Conservation (phyloP, 2,329 filamentous ascomycete species). For the Mycocentrospora acerina region DNA sequence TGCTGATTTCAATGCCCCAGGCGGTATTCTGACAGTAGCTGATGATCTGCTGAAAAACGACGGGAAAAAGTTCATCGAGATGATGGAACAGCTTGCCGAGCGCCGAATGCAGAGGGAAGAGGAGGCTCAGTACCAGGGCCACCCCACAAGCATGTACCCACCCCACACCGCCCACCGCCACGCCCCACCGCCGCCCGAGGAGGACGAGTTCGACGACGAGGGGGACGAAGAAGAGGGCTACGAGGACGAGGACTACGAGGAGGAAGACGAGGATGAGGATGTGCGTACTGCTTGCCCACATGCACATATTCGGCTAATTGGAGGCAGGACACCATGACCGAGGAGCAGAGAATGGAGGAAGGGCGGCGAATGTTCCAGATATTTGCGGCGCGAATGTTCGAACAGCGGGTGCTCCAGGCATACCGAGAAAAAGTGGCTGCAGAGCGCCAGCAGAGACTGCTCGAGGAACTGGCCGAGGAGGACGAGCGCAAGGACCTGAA, state of each 20-base stretch:
- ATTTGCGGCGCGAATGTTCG: constrained; percentile 98
- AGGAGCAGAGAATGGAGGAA: constrained; percentile 99
- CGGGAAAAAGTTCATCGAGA: constrained; percentile 99
- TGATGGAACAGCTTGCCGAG: constrained; percentile 99
- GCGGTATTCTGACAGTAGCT: constrained; percentile 96
- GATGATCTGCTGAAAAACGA: constrained; percentile 99
- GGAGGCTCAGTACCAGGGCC: constrained; percentile 69
- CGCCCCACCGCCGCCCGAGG: constrained; percentile 62
- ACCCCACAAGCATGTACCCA: constrained; percentile 54
- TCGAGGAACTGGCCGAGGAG: constrained; percentile 91
- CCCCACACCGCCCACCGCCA: constrained; percentile 64
- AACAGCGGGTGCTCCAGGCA: constrained; percentile 93
- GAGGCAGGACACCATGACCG: constrained; percentile 86
- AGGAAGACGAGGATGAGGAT: constrained; percentile 38
- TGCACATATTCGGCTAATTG: constrained; percentile 25
- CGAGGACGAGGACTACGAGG: constrained; percentile 60
- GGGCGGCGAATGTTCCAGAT: constrained; percentile 99
- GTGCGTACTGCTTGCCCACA: constrained; percentile 24
- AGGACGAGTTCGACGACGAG: constrained; percentile 76
- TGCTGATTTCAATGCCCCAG: constrained; percentile 51
- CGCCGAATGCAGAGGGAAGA: constrained; percentile 96
- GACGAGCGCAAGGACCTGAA: constrained; percentile 72
- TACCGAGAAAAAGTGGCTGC: constrained; percentile 96
- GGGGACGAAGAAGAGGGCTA: constrained; percentile 62
- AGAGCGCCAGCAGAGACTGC: constrained; percentile 85